Base-by-base conservation (phyloP, 2,329 filamentous ascomycete species). In the Hymenotorrendiella dingleyae region DNA sequence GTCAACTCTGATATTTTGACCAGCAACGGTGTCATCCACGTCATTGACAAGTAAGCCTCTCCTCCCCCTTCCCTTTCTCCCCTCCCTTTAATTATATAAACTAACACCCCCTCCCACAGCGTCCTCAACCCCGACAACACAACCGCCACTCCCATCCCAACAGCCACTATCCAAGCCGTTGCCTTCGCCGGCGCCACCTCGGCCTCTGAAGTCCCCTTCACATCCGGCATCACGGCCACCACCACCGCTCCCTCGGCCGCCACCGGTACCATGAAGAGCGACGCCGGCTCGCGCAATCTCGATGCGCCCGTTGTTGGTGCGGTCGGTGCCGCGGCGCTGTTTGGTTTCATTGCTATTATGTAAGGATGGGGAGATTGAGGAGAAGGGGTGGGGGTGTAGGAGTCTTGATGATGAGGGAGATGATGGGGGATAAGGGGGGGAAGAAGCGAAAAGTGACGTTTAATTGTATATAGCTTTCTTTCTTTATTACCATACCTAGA, bases 1-100 rank as follows among this genome's bases (percentile, higher is more conserved):
- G 50, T 62, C 6, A 53, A 58, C 30, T 46, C 55, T 9, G 62
- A 64, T 50, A 53, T 62, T 19, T 48, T 63, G 4, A 36, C 63
- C 26, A 47, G 48, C 17, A 60, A 60, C 36, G 55, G 64, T 43
- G 58, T 67, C 29, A 38, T 59, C 20, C 50, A 59, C 42, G 55
- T 65, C 19, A 58, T 65, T 40, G 58, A 56, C 40, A 66, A 63
- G 48, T 50, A 41, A 14, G 48, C 26, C 3, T 20, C 11, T 22
- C 11, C 24, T 20, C 16, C 29, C 16, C 16, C 30, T 30, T 22
- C 20, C 11, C 14, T 12, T 17, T 24, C 12, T 27, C n/a, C 19
- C 16, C 14, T 27, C 12, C 14, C 29, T 36, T 19, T 16, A 17
- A 27, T 7, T 11, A n/a, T 6, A 10, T 17, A 21, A 26, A 10